A percentile compares a stretch with the other conserved stretches of the same genome.
phyloP scores from a whole-genome alignment of 1,139 yeast genomes.

The Zhuliangozyma parablackwelliae region DNA sequence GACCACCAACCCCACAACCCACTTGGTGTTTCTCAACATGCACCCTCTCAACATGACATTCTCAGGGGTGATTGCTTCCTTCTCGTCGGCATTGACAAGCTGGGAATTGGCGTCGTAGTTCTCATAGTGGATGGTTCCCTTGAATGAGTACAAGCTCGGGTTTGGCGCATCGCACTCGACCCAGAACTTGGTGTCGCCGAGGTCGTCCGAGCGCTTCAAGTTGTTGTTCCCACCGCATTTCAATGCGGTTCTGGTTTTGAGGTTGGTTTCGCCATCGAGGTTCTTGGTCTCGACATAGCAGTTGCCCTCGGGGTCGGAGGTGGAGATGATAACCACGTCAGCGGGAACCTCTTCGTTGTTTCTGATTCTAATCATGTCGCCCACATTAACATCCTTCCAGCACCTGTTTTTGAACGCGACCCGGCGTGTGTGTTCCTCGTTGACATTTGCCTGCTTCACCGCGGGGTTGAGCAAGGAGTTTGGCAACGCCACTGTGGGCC shows the following conservation, averaged over 20 bases:
- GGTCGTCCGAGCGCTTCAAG: slow-evolving; percentile 64
- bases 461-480: slow-evolving; percentile 34
- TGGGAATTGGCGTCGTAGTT: slow-evolving; percentile 34
- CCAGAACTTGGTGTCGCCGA: slow-evolving; percentile 74
- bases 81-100: slow-evolving; percentile 42
- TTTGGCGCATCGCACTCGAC: slow-evolving; percentile 91
- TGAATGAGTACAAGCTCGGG: slow-evolving; percentile 75
- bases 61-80: slow-evolving; percentile 75
- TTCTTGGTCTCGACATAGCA: slow-evolving; percentile 94
- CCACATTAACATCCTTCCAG: slow-evolving; percentile 90
- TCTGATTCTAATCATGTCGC: slow-evolving; percentile 80
- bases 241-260: slow-evolving; percentile 75
- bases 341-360: slow-evolving; percentile 94
- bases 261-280: slow-evolving; percentile 93
- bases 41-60: slow-evolving; percentile 86
- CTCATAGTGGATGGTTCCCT: slow-evolving; percentile 74
- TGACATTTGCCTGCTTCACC: slow-evolving; percentile 18
- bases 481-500: slow-evolving; percentile 12
- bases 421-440: slow-evolving; percentile 9
- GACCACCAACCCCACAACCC: slow-evolving; percentile 86
- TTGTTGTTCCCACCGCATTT: slow-evolving; percentile 56
- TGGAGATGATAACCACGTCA: slow-evolving; percentile 72
- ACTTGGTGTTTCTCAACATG: slow-evolving; percentile 84
- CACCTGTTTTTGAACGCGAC: slow-evolving; percentile 30
- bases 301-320: slow-evolving; percentile 85